Evolutionary conservation across 495 filamentous ascomycete species (phyloP).

Genomic region (Penicillium paradoxum): DNA sequence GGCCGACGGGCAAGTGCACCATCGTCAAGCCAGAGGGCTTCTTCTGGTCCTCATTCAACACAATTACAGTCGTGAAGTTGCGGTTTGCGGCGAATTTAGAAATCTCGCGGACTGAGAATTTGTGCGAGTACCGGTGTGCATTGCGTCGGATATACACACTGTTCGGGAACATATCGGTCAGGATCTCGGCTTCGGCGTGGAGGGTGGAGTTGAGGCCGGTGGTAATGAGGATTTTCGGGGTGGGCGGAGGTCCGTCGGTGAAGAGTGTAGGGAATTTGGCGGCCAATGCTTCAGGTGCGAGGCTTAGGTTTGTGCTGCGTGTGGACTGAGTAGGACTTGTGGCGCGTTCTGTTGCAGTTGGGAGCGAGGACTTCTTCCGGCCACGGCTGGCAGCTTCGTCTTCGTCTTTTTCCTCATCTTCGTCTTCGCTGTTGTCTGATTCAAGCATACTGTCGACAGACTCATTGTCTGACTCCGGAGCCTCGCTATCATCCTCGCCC

Average conservation of each 20-base stretch:
- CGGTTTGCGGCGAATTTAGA: constrained; percentile 75
- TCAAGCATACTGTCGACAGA: constrained; percentile 71
- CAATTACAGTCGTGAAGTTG: constrained; percentile 70
- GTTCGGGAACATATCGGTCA: constrained; percentile 81
- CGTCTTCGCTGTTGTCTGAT: constrained; percentile 43
- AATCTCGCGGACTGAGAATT: constrained; percentile 88
- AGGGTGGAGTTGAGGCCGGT: constrained; percentile 80
- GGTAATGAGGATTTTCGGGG: constrained; percentile 83
- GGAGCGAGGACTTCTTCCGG: constrained; percentile 32
- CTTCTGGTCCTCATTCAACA: constrained; percentile 84
- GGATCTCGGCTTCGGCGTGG: constrained; percentile 71
- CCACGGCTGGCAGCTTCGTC: constrained; percentile 35
- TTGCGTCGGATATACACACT: constrained; percentile 80
- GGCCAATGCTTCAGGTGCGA: constrained; percentile 63
- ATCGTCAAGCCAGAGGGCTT: constrained; percentile 69
- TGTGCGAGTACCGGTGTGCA: constrained; percentile 72
- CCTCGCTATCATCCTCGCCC: constrained; percentile 34
- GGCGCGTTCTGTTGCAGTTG: constrained; percentile 50
- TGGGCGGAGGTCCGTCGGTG: constrained; percentile 48
- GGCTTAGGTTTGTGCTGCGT: constrained; percentile 63
- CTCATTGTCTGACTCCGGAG: constrained; percentile 50
- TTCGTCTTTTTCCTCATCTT: constrained; percentile 38
- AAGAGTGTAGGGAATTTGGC: constrained; percentile 82
- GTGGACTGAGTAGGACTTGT: constrained; percentile 57
- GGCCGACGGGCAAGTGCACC: constrained; percentile 75